Percentiles rank a stretch among this genome's conserved stretches.
Conservation (phyloP, 106 monocot species). For the Cymbidium sinense region DNA sequence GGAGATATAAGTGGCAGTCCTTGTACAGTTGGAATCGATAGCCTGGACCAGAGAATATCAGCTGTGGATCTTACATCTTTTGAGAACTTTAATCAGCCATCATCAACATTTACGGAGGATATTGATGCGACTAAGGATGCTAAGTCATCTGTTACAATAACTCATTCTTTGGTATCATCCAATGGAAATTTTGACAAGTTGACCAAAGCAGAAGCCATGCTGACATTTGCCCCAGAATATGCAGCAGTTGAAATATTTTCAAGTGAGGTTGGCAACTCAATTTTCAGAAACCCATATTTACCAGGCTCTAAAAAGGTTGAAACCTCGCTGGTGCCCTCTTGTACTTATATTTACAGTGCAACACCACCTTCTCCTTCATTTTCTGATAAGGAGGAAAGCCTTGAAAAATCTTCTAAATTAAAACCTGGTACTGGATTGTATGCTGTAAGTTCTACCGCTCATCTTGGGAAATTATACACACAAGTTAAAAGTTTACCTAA, state of each 20-base stretch:
- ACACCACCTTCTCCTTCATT: conserved; percentile 38
- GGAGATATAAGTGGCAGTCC: conserved; percentile 49
- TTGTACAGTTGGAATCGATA: conserved; percentile 36
- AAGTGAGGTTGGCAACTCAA: conserved; percentile 35
- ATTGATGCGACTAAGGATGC: conserved; percentile 35
- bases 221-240: conserved; percentile 89
- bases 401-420: conserved; percentile 27
- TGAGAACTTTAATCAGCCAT: conserved; percentile 40
- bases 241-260: conserved; percentile 64
- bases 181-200: conserved; percentile 53
- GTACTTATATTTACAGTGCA: conserved; percentile 47
- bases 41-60: conserved; percentile 49
- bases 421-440: conserved; percentile 12
- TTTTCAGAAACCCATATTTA: conserved; percentile 68
- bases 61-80: conserved; percentile 46
- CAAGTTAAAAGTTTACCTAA: conserved; percentile 33
- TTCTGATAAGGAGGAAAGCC: conserved; percentile 39
- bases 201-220: conserved; percentile 74
- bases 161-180: conserved; percentile 22
- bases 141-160: conserved; percentile 14
- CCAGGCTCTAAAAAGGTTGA: conserved; percentile 68
- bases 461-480: conserved; percentile 41
- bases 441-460: conserved; percentile 11
- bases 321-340: conserved; percentile 31
- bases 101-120: conserved; percentile 28